These are phyloP conservation scores for Sporothrix schenckii DNA, from an alignment of 2,329 filamentous ascomycete genomes.

Conservation along the genomic window DNA sequence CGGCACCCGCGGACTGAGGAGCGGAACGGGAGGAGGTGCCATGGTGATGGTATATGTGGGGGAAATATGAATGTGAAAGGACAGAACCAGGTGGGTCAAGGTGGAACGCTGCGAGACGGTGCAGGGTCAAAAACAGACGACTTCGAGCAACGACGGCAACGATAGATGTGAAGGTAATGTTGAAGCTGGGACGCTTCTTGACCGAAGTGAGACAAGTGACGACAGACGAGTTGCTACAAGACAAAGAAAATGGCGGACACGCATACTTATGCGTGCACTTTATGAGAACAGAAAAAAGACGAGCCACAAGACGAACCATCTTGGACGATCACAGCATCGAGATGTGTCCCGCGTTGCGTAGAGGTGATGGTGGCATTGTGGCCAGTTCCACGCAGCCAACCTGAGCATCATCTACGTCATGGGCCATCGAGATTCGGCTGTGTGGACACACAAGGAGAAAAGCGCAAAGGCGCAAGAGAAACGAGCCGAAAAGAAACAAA, in stretches of 20 bases:
- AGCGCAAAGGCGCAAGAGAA: neutral
- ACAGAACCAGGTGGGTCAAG: neutral
- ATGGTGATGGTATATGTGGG: neutral
- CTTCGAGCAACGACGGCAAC: neutral
- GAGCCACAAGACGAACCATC: neutral
- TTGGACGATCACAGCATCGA: slow-evolving; percentile 4
- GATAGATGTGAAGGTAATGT: slow-evolving; percentile 4
- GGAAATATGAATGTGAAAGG: neutral
- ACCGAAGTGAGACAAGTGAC: neutral
- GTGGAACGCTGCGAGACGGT: neutral
- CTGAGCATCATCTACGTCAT: slow-evolving; percentile 10
- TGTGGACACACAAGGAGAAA: neutral
- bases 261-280: slow-evolving; percentile 10
- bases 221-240: slow-evolving; percentile 3
- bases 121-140: neutral
- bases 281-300: neutral
- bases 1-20: neutral
- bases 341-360: slow-evolving; percentile 1
- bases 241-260: neutral
- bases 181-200: neutral
- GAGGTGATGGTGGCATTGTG: no score
- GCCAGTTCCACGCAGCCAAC: neutral
- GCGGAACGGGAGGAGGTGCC: slow-evolving; percentile 23
- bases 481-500: neutral
- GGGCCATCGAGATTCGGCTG: neutral